Evolutionary conservation across 441 rosid genomes (phyloP).

Genomic region (Brassica balearica): DNA sequence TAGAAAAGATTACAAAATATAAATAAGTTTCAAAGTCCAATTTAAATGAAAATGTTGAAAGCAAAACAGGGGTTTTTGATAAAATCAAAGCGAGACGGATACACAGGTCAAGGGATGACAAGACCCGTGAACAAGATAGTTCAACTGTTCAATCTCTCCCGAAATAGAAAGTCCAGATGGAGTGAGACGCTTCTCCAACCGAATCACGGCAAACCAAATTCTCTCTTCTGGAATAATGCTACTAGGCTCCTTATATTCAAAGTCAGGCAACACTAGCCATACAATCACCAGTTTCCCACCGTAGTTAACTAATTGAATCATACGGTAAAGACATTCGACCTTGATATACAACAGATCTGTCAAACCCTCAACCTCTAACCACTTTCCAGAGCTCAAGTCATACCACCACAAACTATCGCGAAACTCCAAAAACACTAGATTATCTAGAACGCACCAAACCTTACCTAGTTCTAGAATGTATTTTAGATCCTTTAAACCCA

Average conservation of each 20-base stretch:
- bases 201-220: slow-evolving; percentile 16
- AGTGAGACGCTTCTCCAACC: slow-evolving; percentile 4
- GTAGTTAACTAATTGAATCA: neutral
- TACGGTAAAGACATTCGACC: neutral
- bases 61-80: neutral
- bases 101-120: neutral
- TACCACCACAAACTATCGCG: neutral
- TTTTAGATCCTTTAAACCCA: neutral
- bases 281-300: neutral
- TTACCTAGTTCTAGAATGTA: neutral
- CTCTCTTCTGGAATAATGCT: neutral
- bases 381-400: neutral
- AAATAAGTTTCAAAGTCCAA: neutral
- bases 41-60: no score
- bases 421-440: neutral
- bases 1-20: neutral
- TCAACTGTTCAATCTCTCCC: neutral
- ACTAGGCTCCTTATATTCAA: neutral
- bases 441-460: slow-evolving; percentile 8
- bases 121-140: neutral
- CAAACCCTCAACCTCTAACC: neutral
- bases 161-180: neutral
- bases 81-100: slow-evolving; percentile 8
- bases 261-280: neutral
- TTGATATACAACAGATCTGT: neutral